Percentiles rank a stretch among this genome's conserved stretches.
phyloP scores from a whole-genome alignment of 192 early-diverging fungal genomes.

The Chytriomyces sp. region DNA sequence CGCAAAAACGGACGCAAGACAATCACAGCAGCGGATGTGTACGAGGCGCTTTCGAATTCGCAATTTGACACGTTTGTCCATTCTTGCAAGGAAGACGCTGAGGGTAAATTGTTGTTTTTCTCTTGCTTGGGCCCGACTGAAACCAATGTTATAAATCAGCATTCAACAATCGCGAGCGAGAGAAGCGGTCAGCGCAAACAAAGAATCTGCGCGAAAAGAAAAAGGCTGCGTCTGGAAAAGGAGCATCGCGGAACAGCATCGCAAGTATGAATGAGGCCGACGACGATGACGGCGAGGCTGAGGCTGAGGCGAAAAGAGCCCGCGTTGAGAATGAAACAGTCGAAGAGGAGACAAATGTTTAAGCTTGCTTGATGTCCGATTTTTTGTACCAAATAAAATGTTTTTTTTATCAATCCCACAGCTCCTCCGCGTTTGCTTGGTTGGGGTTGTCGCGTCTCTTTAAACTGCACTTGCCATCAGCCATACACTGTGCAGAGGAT shows the following conservation, averaged over 20 bases:
- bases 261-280: not conserved
- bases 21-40: conserved; percentile 25
- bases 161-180: conserved; percentile 13
- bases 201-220: conserved; percentile 14
- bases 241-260: not conserved
- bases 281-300: conserved; percentile 2
- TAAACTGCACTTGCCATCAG: too few relatives aligned
- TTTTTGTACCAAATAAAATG: too few relatives aligned
- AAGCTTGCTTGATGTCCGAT: not conserved
- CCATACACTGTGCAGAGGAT: too few relatives aligned
- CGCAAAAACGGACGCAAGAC: conserved; percentile 15
- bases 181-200: conserved; percentile 20
- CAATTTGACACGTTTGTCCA: conserved; percentile 21
- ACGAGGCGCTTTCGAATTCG: not conserved
- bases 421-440: too few relatives aligned
- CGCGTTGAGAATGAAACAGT: not conserved
- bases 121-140: not conserved
- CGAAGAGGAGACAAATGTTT: not conserved
- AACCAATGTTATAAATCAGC: not conserved
- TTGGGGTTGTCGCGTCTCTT: too few relatives aligned
- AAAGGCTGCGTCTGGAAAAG: not conserved
- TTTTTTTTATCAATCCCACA: too few relatives aligned
- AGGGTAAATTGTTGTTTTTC: not conserved
- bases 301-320: not conserved
- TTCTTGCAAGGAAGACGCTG: conserved; percentile 2